These are phyloP conservation scores for Colletotrichum orbiculare DNA, from an alignment of 2,329 filamentous ascomycete genomes.

Conservation along the genomic window DNA sequence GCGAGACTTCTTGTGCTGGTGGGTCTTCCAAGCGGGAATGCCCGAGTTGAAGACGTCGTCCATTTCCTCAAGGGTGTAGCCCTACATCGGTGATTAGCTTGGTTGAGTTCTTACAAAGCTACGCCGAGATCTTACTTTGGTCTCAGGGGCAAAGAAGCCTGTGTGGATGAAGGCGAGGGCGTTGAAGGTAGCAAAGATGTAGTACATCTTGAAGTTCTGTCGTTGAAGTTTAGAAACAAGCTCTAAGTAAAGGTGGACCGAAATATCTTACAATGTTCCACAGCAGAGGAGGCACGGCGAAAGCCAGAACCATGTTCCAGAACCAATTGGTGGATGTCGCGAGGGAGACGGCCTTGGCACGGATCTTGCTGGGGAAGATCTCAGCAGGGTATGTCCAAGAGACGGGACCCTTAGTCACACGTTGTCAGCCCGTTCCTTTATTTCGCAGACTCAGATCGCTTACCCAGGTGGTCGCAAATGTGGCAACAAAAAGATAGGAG, in stretches of 20 bases:
- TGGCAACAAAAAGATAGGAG: conserved; percentile 73
- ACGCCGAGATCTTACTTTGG: conserved; percentile 51
- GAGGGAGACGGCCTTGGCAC: conserved; percentile 57
- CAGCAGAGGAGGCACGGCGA: conserved; percentile 61
- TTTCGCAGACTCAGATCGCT: neutral
- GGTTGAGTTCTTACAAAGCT: neutral
- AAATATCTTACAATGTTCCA: conserved; percentile 45
- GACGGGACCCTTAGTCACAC: conserved; percentile 52
- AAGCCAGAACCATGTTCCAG: conserved; percentile 66
- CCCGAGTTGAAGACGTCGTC: conserved; percentile 76
- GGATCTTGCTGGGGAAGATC: conserved; percentile 54
- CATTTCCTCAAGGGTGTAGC: conserved; percentile 81
- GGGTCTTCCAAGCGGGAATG: conserved; percentile 67
- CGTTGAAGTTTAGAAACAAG: too few relatives aligned
- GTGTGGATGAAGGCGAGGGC: conserved; percentile 75
- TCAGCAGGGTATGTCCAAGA: conserved; percentile 62
- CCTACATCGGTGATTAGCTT: conserved; percentile 42
- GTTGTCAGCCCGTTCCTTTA: conserved; percentile 39
- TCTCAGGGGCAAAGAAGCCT: conserved; percentile 72
- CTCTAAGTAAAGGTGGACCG: conserved; percentile 5
- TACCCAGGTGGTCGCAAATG: conserved; percentile 48
- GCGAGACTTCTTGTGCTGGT: conserved; percentile 50
- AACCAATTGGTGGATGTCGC: conserved; percentile 54
- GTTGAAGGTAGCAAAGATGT: conserved; percentile 81
- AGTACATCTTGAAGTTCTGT: conserved; percentile 72